phyloP scores from a whole-genome alignment of 2,329 filamentous ascomycete genomes.

The Helotiales sp. region DNA sequence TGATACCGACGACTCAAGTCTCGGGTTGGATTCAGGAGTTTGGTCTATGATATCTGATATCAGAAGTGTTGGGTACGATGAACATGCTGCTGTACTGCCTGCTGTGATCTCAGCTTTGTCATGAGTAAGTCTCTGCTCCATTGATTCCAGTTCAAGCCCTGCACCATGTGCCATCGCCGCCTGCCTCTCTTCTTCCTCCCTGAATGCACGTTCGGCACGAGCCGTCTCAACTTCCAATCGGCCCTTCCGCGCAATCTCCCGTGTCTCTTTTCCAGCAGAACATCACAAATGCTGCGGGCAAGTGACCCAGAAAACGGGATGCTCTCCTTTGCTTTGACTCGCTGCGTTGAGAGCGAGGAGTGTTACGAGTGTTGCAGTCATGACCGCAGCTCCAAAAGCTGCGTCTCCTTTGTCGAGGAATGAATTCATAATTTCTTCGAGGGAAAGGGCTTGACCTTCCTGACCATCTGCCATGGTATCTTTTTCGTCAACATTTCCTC shows the following conservation, averaged over 20 bases:
- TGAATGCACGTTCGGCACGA: conserved; percentile 44
- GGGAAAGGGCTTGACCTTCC: conserved; percentile 59
- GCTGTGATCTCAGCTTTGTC: not conserved
- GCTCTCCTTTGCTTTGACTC: conserved; percentile 53
- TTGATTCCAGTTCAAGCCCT: not conserved
- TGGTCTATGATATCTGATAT: conserved; percentile 42
- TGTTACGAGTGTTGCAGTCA: conserved; percentile 69
- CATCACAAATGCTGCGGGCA: conserved; percentile 71
- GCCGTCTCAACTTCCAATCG: conserved; percentile 53
- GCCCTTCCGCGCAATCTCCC: conserved; percentile 63
- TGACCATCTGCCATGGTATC: conserved; percentile 52
- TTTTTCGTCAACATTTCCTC: conserved; percentile 59
- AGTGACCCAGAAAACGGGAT: conserved; percentile 71
- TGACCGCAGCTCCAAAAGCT: conserved; percentile 65
- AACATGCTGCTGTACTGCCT: not conserved
- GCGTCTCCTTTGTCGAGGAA: conserved; percentile 72
- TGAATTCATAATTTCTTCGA: conserved; percentile 78
- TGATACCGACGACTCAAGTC: conserved; percentile 25
- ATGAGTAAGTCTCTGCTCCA: not conserved
- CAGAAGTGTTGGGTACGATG: not conserved
- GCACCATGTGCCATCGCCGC: conserved; percentile 55
- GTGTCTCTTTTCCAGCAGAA: conserved; percentile 68
- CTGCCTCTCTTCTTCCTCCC: conserved; percentile 55
- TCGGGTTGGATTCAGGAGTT: not conserved
- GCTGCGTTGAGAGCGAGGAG: conserved; percentile 70